Percentiles rank a stretch among this genome's conserved stretches.
Conservation (phyloP, 371 early-diverging fungal species). For the Lichtheimia corymbifera region DNA sequence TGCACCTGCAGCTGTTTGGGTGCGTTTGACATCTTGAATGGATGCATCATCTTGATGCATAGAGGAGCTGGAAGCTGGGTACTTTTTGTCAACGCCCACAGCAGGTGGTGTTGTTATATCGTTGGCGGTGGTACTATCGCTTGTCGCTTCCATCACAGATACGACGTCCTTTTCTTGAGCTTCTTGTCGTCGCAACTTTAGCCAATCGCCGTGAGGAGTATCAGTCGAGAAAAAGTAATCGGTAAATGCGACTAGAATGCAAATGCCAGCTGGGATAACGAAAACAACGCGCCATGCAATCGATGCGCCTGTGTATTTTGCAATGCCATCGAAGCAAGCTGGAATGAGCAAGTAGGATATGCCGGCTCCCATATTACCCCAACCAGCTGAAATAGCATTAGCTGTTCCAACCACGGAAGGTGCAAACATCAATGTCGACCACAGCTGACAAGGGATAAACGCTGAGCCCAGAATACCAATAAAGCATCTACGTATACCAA, state of each 20-base stretch:
- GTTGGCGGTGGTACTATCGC: neutral
- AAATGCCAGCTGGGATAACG: constrained; percentile 48
- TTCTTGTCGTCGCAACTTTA: constrained; percentile 10
- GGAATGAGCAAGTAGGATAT: constrained; percentile 60
- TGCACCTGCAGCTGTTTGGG: constrained; percentile 4
- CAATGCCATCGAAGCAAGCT: constrained; percentile 42
- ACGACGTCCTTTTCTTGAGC: neutral
- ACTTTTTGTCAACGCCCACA: neutral
- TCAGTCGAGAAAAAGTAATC: constrained; percentile 45
- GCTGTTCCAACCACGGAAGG: constrained; percentile 59
- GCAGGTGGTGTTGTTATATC: neutral
- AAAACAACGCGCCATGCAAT: constrained; percentile 47
- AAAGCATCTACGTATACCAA: constrained; percentile 22
- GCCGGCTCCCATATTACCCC: constrained; percentile 72
- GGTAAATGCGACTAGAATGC: constrained; percentile 37
- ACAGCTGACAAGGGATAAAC: constrained; percentile 72
- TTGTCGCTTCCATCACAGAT: neutral
- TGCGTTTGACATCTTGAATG: constrained; percentile 13
- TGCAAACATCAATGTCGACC: constrained; percentile 62
- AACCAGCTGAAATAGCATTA: constrained; percentile 66
- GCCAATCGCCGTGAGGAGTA: constrained; percentile 43
- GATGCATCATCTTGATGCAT: constrained; percentile 11
- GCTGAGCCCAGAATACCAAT: constrained; percentile 63
- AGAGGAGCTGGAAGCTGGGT: neutral
- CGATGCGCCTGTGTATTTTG: constrained; percentile 12